Evolutionary conservation across 345 rosid species (phyloP), one percentile per base, ranked within the genome.

Genomic region (Cochlearia excelsa): DNA sequence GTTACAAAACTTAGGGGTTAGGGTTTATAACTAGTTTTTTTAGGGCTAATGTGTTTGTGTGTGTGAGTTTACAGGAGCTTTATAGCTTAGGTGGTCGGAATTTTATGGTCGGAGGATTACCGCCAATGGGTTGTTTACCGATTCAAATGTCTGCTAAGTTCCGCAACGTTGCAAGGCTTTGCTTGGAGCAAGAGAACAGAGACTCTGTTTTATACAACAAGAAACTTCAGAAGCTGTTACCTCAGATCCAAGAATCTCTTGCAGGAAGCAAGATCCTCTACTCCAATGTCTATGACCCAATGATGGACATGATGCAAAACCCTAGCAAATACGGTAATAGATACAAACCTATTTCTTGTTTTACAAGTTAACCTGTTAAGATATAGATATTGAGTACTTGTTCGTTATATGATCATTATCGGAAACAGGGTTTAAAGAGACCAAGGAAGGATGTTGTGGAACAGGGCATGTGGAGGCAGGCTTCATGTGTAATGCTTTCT

Each of bases 71-170:
- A 48, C 67, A 82, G 95, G 77, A 72, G 45, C 58, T 82, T 27
- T 78, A 84, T 44, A 40, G 61, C 26, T 57, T 69, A 23, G 90
- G 86, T 34, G 52, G 75, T 57, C 77, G 81, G 9, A 67, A 50
- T 9, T 70, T 83, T 29, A 44, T 60, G 7, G 44, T 83, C 11
- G 75, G 65, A 7, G 86, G 92, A 11, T 71, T 83, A 9, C 82
- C 86, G 1, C 95, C 86, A 2, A 58, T 80, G 1, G 88, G 95
- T 0, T 86, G 92, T 60, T 47, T 84, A 30, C 92, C 92, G 3
- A 11, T 81, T 9, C 90, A 82, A 35, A 66, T 74, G 68, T 74
- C 80, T 9, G 43, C 57, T 35, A 57, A 57, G 39, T 37, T 70
- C 26, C 57, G 54, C 30, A 55, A 2, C 57, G 6, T 47, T 10